Percentiles rank a stretch among this genome's conserved stretches.
Conservation (phyloP, 805 yeast genomes). For the Candida takata region DNA sequence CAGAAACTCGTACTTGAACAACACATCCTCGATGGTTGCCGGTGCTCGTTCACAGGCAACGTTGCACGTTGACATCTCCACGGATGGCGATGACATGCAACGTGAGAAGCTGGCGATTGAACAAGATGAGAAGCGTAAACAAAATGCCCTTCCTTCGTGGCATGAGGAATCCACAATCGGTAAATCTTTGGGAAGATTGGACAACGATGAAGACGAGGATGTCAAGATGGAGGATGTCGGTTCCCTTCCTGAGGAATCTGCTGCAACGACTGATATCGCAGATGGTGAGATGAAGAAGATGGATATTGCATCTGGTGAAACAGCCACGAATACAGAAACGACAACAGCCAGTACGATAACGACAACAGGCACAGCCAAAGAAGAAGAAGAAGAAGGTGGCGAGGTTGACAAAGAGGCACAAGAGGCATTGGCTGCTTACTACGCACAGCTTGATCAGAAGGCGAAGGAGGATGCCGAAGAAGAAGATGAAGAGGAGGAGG, state of each 20-base stretch:
- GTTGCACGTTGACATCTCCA: constrained; percentile 79
- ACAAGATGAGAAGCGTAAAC: constrained; percentile 67
- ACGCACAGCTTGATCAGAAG: constrained; percentile 23
- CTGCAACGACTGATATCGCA: constrained; percentile 6
- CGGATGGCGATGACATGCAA: constrained; percentile 63
- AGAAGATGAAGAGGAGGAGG: constrained; percentile 21
- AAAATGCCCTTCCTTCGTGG: constrained; percentile 97
- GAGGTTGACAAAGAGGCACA: constrained; percentile 19
- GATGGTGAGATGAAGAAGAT: constrained; percentile 9
- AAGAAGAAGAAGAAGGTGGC: constrained; percentile 13
- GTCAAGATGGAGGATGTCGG: constrained; percentile 36
- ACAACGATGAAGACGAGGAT: constrained; percentile 35
- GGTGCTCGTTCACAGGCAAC: constrained; percentile 73
- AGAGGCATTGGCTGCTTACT: constrained; percentile 22
- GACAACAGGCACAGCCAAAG: constrained; percentile 14
- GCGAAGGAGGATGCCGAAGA: constrained; percentile 22
- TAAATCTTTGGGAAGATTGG: constrained; percentile 49
- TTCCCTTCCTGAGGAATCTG: constrained; percentile 16
- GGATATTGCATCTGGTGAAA: background rate
- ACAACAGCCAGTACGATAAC: too few relatives aligned
- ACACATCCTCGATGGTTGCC: constrained; percentile 39
- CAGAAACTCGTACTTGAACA: constrained; percentile 29
- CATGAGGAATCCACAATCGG: constrained; percentile 90
- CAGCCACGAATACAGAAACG: constrained; percentile 8
- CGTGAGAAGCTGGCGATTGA: constrained; percentile 60